These are phyloP conservation scores for Tolypocladium pustulatum DNA, from an alignment of 2,329 filamentous ascomycete genomes.

Conservation along the genomic window DNA sequence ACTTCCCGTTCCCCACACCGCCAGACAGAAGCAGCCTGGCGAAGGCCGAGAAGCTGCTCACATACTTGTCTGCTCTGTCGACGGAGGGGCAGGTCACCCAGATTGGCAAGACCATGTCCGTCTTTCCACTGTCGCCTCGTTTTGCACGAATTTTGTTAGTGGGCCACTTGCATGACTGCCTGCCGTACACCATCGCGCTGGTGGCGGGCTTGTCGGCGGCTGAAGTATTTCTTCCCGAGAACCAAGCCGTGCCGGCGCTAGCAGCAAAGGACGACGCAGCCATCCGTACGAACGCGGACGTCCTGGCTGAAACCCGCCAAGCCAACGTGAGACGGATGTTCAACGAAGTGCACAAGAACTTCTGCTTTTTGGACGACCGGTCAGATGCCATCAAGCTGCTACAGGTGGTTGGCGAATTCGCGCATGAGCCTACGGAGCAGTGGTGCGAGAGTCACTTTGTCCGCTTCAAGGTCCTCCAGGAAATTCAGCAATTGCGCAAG, in stretches of 20 bases:
- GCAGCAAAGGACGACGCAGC: constrained; percentile 35
- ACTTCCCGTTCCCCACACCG: constrained; percentile 92
- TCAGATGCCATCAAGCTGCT: constrained; percentile 87
- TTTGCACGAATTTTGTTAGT: constrained; percentile 89
- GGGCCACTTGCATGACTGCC: constrained; percentile 70
- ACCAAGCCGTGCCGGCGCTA: constrained; percentile 56
- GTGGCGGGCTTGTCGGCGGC: constrained; percentile 82
- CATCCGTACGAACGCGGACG: constrained; percentile 53
- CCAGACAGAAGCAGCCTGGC: constrained; percentile 67
- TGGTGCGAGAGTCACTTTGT: constrained; percentile 83
- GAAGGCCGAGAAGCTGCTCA: constrained; percentile 77
- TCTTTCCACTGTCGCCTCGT: constrained; percentile 82
- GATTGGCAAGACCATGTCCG: constrained; percentile 70
- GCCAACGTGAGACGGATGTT: constrained; percentile 50
- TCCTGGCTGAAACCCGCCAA: constrained; percentile 59
- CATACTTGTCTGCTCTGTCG: constrained; percentile 73
- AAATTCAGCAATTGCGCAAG: constrained; percentile 70
- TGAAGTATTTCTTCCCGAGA: constrained; percentile 78
- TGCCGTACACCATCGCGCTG: constrained; percentile 77
- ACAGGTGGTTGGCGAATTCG: constrained; percentile 79
- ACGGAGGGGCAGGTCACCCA: constrained; percentile 64
- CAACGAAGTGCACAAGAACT: constrained; percentile 65
- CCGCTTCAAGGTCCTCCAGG: constrained; percentile 74
- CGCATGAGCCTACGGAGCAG: constrained; percentile 56
- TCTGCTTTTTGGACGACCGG: constrained; percentile 70